Base-by-base conservation (phyloP, 345 rosid genomes). In the Euphorbia lathyris region DNA sequence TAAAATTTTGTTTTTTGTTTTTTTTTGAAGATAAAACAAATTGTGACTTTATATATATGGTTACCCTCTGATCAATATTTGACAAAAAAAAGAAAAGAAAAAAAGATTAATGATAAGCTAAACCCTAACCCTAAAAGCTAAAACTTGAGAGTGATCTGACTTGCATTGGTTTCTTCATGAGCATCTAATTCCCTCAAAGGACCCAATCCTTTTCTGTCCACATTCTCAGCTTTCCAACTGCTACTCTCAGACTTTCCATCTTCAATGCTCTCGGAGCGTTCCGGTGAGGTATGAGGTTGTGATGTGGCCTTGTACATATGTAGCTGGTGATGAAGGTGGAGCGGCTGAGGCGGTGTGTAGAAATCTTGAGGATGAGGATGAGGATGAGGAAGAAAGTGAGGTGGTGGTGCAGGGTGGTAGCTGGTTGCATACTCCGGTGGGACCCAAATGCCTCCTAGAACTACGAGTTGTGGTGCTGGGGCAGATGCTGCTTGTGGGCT, bases 361-460 rank as follows among this genome's bases (percentile, higher is more conserved):
- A 79, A 94, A 9, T 94, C 97, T 77, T 90, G 97, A n/a, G n/a
- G 1, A 2, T 83, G 78, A 1, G 84, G 79, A 10, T 89, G 79
- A n/a, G 96, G 60, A n/a, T n/a, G n/a, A 2, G 81, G 80, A 51
- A 92, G 90, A 79, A 85, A 92, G 77, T 88, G 98, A 12, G 87
- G 77, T 8, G 87, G 77, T 3, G 77, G 66, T 17, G 84, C 80
- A 65, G 82, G 63, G 63, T 59, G 60, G 60, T 87, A 85, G 40
- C 80, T 71, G 1, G 90, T 82, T 68, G 97, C 91, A 63, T 95
- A 95, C 59, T 95, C 99, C 0, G 93, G 90, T 14, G 97, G 97
- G 64, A 95, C 96, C 99, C 97, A 95, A 38, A 95, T 90, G 65
- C 97, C 82, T 11, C 97, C 97, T 69, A 94, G 79, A 79, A 95